Base-by-base conservation (phyloP, 2,329 filamentous ascomycete genomes). In the Trichophyton verrucosum region DNA sequence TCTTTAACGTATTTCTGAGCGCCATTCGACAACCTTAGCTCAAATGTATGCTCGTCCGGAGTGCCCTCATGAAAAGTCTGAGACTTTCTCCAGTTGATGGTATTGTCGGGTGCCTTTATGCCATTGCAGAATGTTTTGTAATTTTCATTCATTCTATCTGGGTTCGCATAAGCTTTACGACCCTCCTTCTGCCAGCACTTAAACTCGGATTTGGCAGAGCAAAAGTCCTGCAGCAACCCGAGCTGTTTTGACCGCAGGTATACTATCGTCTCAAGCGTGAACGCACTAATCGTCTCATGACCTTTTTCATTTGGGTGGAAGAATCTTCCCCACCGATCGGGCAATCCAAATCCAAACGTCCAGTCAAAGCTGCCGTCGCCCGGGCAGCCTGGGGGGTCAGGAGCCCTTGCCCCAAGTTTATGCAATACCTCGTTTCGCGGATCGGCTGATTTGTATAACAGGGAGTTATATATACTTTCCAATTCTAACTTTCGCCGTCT, bases 231-330 rank as follows among this genome's bases (percentile, higher is more conserved):
- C 5, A 63, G 60, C 3, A 66, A 40, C 17, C 61, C 65, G 22
- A 70, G 59, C 1, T 66, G 49, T 55, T 65, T 53, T 55, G 69
- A 63, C 9, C 68, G 66, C 57, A 65, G 13, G 49, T 64, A 55
- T 17, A 68, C 58, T 13, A 69, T 61, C 7, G 56, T 65, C 44
- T 65, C 58, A 11, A 69, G 57, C 8, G 70, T 68, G 57, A 66
- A 71, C 4, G 71, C 64, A 0, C 71, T 64, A 49, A 67, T 64
- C 8, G 64, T 61, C 8, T 55, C 27, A 27, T 67, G 65, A 36
- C 66, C 65, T 3, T 58, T 15, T 24, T 63, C 59, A 56, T 72
- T 74, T 9, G 73, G 71, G 61, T 74, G 73, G 62, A 75, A 74
- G 57, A 67, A 67, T 30, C 64, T 64, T 7, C 66, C 68, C 57